phyloP scores from a whole-genome alignment of 495 filamentous ascomycete species.

The Annulohypoxylon bovei region DNA sequence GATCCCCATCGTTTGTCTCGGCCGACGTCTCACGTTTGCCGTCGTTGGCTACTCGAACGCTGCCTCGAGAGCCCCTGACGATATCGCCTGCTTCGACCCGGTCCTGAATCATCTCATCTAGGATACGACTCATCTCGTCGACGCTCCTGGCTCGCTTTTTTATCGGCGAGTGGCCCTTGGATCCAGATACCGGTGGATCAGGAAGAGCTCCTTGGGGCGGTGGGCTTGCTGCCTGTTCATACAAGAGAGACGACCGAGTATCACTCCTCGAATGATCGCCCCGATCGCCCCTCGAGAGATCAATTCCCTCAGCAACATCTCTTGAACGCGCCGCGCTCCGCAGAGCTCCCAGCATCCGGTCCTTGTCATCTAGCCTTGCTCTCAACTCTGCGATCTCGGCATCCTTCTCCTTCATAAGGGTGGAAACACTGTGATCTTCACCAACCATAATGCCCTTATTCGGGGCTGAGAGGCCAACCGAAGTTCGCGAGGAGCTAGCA shows the following conservation, averaged over 20 bases:
- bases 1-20: conserved; percentile 32
- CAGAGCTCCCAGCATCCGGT: conserved; percentile 89
- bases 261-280: conserved; percentile 27
- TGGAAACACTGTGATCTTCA: conserved; percentile 73
- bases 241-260: conserved; percentile 57
- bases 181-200: conserved; percentile 46
- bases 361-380: conserved; percentile 92
- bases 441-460: conserved; percentile 69
- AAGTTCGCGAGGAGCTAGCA: conserved; percentile 87
- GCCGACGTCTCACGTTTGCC: conserved; percentile 40
- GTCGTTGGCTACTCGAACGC: conserved; percentile 58
- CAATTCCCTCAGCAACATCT: conserved; percentile 75
- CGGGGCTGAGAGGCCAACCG: conserved; percentile 68
- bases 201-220: conserved; percentile 51
- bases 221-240: conserved; percentile 46
- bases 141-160: conserved; percentile 73
- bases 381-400: conserved; percentile 91
- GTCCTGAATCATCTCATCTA: conserved; percentile 95
- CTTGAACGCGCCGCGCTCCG: conserved; percentile 87
- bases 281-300: conserved; percentile 55
- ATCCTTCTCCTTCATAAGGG: conserved; percentile 86
- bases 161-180: conserved; percentile 50
- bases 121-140: conserved; percentile 87
- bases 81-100: conserved; percentile 76
- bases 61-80: conserved; percentile 67